Base-by-base conservation (phyloP, 2,329 filamentous ascomycete species). In the Colletotrichum gloeosporioides region DNA sequence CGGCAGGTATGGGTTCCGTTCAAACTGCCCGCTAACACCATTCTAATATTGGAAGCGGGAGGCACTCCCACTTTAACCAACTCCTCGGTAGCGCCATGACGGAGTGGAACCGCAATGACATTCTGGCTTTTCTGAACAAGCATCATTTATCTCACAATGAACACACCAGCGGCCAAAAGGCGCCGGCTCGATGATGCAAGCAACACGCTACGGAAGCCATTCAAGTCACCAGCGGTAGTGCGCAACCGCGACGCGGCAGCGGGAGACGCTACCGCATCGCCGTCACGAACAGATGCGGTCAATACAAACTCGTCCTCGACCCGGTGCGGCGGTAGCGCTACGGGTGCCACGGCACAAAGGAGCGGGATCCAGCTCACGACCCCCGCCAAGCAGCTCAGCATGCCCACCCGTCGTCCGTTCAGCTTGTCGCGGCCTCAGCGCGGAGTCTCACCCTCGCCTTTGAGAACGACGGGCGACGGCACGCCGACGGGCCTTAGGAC, bases 141-240 rank as follows among this genome's bases (percentile, higher is more conserved):
- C 25, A 59, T 59, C 55, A 29, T 9, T 29, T 59, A 59, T 22
- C 13, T 62, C 18, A 53, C 31, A 12, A 78, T 78, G 73, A 55
- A 49, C 53, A 76, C 73, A 10, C 77, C 77, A 31, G 62, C 72
- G 16, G 67, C 77, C 8, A 78, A 78, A 31, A 71, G 76, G 27
- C 77, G 76, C 44, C 76, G 77, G 8, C 44, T 77, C 64, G 73
- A 78, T 22, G 31, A 36, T 34, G 77, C 77, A 32, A 78, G 69
- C 70, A 65, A 77, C 44, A 74, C 76, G 13, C 71, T 78, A 12
- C 76, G 76, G 16, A 73, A 78, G 59, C 77, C 77, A 13, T 78
- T 78, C 53, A 76, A 71, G 12, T 78, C 77, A 25, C 77, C 77
- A 6, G 66, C 62, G 15, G 15, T 78, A 39, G 65, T 67, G 59